Evolutionary conservation across 140 eudicot species (phyloP), one percentile per base, ranked within the genome.

Genomic region (Stevia rebaudiana): DNA sequence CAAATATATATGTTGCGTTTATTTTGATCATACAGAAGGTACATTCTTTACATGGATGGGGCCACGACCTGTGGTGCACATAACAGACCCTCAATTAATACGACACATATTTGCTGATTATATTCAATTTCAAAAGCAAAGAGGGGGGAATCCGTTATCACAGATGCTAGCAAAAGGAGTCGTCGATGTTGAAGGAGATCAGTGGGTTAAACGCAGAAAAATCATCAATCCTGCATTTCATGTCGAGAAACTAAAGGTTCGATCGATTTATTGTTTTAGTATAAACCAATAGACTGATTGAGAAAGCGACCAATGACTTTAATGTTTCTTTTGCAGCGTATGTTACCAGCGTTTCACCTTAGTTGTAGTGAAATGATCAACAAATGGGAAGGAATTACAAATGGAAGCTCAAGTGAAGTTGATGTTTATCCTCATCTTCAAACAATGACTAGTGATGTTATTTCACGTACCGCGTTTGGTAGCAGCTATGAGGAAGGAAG

Each of bases 391-490:
- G 71, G 52, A 8, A 13, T 78, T 41, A 47, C 79, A 13, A 48
- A 44, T 8, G 69, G 64, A 39, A 24, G 47, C 9, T 71, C 74
- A 0, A 8, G 65, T 47, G 84, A 71, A 35, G 36, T 82, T 8
- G 82, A 82, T 44, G 75, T 78, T 8, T 75, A 74, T 70, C 83
- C 87, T 12, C 63, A 57, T 43, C 51, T 82, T 3, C 52, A 55
- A 47, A 60, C 56, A 49, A 70, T 85, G 47, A 50, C 86, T 0
- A 80, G 86, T 12, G 86, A 82, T 49, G 81, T 77, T 11, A 82
- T 85, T 60, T 85, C 89, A 12, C 54, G 89, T 55, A 78, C 89
- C 3, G 84, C 94, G 11, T 85, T 85, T 67, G 81, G 86, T 6
- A 70, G 87, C 21, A 78, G 63, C 57, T 73, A 74, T 40, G 68